Conservation (phyloP, 2,329 filamentous ascomycete genomes). For the Pseudogymnoascus pannorum region DNA sequence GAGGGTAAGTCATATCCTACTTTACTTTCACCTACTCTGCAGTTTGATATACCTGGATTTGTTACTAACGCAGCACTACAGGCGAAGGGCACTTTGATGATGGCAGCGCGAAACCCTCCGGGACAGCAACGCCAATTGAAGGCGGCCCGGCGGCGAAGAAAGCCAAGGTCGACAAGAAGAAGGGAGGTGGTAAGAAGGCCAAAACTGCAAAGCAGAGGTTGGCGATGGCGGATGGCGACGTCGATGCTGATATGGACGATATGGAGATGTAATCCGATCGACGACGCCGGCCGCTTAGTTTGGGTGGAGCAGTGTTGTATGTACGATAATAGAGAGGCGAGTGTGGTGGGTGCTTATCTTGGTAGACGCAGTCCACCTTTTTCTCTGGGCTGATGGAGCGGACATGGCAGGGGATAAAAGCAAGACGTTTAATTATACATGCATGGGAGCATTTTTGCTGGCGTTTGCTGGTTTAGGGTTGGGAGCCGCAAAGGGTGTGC, state of each 20-base stretch:
- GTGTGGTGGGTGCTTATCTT: conserved; percentile 1
- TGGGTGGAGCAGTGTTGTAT: background rate
- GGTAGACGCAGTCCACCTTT: conserved; percentile 2
- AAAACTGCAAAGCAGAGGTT: conserved; percentile 64
- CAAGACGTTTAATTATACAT: conserved; percentile 4
- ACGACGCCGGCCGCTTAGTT: background rate
- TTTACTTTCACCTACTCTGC: background rate
- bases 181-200: conserved; percentile 51
- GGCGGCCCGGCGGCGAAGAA: conserved; percentile 43
- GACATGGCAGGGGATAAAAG: conserved; percentile 7
- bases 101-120: conserved; percentile 70
- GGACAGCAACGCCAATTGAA: conserved; percentile 73
- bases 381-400: conserved; percentile 6
- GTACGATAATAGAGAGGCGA: conserved; percentile 2
- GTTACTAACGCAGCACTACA: conserved; percentile 38
- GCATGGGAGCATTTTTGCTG: conserved; percentile 8
- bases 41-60: conserved; percentile 13
- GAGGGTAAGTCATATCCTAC: conserved; percentile 66
- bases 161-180: conserved; percentile 46
- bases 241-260: conserved; percentile 17
- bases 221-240: conserved; percentile 57
- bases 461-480: background rate
- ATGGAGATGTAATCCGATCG: conserved; percentile 7
- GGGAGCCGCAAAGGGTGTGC: background rate
- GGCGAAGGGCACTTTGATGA: conserved; percentile 97